phyloP scores from a whole-genome alignment of 371 early-diverging fungal genomes.

The Zopfochytrium polystomum region DNA sequence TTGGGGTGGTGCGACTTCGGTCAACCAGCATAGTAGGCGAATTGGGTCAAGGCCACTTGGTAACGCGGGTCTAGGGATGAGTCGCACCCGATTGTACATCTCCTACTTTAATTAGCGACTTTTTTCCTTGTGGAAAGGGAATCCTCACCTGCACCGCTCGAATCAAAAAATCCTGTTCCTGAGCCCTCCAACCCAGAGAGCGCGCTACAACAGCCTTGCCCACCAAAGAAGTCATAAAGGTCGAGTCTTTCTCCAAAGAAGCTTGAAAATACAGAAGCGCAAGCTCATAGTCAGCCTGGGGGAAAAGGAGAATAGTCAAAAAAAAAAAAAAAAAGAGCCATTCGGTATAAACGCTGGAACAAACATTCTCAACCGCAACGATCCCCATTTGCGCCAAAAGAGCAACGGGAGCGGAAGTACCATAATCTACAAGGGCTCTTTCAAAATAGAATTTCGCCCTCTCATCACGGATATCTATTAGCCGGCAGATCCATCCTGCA shows the following conservation, averaged over 20 bases:
- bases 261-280: neutral
- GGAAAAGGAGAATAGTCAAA: neutral
- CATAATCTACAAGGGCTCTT: too few species aligned
- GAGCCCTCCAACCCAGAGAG: neutral
- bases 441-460: too few species aligned
- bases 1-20: neutral
- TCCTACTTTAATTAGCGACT: neutral
- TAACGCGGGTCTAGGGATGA: neutral
- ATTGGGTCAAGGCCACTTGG: neutral
- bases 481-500: too few species aligned
- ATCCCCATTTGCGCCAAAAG: too few species aligned
- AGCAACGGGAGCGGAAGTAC: too few species aligned
- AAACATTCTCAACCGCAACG: too few species aligned
- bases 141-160: neutral
- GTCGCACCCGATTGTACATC: neutral
- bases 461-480: too few species aligned
- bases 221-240: neutral
- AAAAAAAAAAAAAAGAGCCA: too few species aligned
- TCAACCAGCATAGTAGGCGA: neutral
- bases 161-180: neutral
- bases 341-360: too few species aligned
- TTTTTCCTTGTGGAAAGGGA: neutral
- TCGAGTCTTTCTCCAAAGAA: neutral
- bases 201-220: neutral
- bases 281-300: neutral